Evolutionary conservation across 768 basidiomycete genomes (phyloP).

Genomic region (Hydnomerulius pinastri): DNA sequence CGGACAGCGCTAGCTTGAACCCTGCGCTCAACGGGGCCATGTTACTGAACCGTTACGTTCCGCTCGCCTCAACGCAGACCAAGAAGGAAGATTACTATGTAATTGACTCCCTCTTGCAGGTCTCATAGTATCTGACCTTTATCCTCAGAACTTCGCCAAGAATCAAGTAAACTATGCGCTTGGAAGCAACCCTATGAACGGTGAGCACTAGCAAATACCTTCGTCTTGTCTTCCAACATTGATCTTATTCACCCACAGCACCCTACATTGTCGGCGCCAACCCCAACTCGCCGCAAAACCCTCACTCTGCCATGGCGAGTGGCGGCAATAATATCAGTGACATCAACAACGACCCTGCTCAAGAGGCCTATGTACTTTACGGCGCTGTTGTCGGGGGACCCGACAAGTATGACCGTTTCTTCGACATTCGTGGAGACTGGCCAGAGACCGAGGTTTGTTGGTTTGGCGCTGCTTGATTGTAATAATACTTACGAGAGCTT

Average conservation of each 20-base stretch:
- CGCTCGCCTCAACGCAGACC: conserved; percentile 61
- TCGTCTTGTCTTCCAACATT: not conserved
- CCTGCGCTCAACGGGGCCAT: conserved; percentile 88
- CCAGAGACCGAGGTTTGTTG: conserved; percentile 74
- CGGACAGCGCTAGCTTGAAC: conserved; percentile 76
- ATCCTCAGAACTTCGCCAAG: conserved; percentile 65
- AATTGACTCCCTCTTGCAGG: conserved; percentile 13
- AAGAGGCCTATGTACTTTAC: conserved; percentile 78
- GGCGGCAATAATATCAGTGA: conserved; percentile 71
- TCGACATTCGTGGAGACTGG: conserved; percentile 88
- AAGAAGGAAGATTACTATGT: conserved; percentile 67
- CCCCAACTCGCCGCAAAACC: conserved; percentile 88
- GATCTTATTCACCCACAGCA: conserved; percentile 2
- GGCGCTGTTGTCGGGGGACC: conserved; percentile 92
- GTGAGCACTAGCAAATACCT: conserved; percentile 38
- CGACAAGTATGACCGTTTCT: conserved; percentile 71
- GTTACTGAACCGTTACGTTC: conserved; percentile 76
- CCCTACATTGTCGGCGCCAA: conserved; percentile 84
- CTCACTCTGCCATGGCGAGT: conserved; percentile 87
- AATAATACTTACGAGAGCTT: conserved; percentile 11
- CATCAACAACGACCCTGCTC: conserved; percentile 70
- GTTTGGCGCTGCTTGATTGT: not conserved
- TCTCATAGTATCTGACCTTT: conserved; percentile 7
- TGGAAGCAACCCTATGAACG: conserved; percentile 88
- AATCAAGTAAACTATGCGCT: conserved; percentile 79